phyloP scores from a whole-genome alignment of 495 filamentous ascomycete genomes.

The Aspergillus saccharolyticus region DNA sequence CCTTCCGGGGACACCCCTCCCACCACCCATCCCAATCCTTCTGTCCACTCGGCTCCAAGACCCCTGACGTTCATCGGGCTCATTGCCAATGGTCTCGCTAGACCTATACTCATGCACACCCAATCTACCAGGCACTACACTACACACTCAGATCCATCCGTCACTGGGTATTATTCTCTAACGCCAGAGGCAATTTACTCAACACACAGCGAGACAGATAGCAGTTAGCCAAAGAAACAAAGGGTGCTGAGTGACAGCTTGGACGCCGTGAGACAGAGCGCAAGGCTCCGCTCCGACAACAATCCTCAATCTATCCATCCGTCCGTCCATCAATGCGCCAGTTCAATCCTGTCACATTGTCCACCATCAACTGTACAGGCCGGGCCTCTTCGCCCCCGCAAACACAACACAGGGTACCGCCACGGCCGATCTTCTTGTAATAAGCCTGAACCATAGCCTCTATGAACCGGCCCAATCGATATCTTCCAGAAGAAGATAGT shows the following conservation, averaged over 20 bases:
- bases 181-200: constrained; percentile 19
- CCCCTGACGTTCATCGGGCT: no score
- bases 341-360: constrained; percentile 13
- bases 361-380: constrained; percentile 19
- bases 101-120: no score
- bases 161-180: constrained; percentile 28
- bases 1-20: background rate
- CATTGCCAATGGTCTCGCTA: no score
- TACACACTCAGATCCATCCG: constrained; percentile 11
- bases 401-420: background rate
- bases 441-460: constrained; percentile 8
- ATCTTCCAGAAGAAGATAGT: constrained; percentile 4
- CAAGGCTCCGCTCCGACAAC: constrained; percentile 9
- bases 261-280: constrained; percentile 24
- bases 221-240: constrained; percentile 22
- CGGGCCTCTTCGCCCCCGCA: background rate
- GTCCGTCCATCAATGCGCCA: constrained; percentile 11
- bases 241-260: constrained; percentile 44
- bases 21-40: no score
- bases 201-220: constrained; percentile 14
- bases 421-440: background rate
- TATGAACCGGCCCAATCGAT: constrained; percentile 15
- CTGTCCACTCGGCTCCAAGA: no score
- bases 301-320: constrained; percentile 9
- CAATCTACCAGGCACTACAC: background rate